phyloP scores from a whole-genome alignment of 2,329 filamentous ascomycete genomes.

The Ilyonectria sp. region DNA sequence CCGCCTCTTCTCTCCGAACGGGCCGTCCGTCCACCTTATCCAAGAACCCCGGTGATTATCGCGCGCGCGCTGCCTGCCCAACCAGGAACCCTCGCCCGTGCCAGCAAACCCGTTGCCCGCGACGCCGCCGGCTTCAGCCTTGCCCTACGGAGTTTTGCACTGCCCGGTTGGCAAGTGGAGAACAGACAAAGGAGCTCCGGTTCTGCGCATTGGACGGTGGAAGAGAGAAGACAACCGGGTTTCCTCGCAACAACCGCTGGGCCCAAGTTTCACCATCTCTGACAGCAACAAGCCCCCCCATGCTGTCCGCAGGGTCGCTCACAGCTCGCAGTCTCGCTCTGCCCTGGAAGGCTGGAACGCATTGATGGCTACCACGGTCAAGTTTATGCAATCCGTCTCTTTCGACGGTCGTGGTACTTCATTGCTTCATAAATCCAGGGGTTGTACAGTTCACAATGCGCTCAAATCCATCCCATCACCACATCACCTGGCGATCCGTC shows the following conservation, averaged over 20 bases:
- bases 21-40: not conserved
- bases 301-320: slow-evolving; percentile 4
- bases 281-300: slow-evolving; percentile 19
- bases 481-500: slow-evolving; percentile 7
- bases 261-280: slow-evolving; percentile 29
- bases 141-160: slow-evolving; percentile 2
- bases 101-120: not conserved
- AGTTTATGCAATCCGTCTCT: slow-evolving; percentile 18
- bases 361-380: slow-evolving; percentile 13
- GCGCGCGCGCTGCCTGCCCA: not conserved
- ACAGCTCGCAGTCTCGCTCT: slow-evolving; percentile 1
- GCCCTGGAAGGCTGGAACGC: slow-evolving; percentile 18
- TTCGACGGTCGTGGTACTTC: not conserved
- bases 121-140: not conserved
- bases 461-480: not conserved
- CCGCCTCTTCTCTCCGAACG: no score
- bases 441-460: not conserved
- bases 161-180: not conserved
- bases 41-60: slow-evolving; percentile 1
- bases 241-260: not conserved
- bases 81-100: not conserved
- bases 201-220: not conserved
- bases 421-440: not conserved
- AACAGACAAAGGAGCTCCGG: not conserved
- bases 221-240: not conserved